These are phyloP conservation scores for Trichoderma oligosporum DNA, from an alignment of 2,329 filamentous ascomycete species.

Conservation along the genomic window DNA sequence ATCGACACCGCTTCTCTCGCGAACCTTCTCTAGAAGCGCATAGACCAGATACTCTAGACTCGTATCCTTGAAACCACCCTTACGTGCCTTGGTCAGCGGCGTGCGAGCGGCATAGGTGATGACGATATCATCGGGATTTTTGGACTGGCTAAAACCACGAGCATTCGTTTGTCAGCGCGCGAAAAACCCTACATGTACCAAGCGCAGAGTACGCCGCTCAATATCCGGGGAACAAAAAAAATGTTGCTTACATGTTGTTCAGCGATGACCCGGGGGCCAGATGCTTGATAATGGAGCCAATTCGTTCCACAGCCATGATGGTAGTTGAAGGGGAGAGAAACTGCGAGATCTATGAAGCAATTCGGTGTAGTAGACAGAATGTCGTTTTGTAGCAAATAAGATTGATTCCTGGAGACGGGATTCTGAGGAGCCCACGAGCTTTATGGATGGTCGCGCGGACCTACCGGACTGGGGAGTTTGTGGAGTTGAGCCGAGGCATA, in stretches of 20 bases:
- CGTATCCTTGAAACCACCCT: conserved; percentile 95
- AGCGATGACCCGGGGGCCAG: conserved; percentile 70
- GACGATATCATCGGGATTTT: conserved; percentile 94
- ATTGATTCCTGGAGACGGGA: neutral
- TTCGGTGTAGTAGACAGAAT: neutral
- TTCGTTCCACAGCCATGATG: conserved; percentile 77
- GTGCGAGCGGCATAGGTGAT: conserved; percentile 91
- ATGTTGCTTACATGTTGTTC: conserved; percentile 68
- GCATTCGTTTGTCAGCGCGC: conserved; percentile 18
- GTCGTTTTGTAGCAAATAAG: neutral
- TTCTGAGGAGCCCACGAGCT: conserved; percentile 12
- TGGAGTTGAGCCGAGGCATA: conserved; percentile 20
- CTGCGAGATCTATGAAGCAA: neutral
- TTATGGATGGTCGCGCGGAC: conserved; percentile 5
- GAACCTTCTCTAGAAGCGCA: conserved; percentile 72
- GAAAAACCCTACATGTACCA: neutral
- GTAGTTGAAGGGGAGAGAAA: neutral
- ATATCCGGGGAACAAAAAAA: too few relatives aligned
- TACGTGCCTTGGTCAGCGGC: conserved; percentile 80
- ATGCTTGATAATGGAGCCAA: conserved; percentile 84
- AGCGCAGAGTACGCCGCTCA: too few relatives aligned
- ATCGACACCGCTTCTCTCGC: conserved; percentile 70
- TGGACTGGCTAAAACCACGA: conserved; percentile 61
- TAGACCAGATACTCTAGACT: conserved; percentile 82
- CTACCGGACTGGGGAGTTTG: conserved; percentile 11